Base-by-base conservation (phyloP, 1,139 yeast genomes). In the Suhomyces bokatorum region DNA sequence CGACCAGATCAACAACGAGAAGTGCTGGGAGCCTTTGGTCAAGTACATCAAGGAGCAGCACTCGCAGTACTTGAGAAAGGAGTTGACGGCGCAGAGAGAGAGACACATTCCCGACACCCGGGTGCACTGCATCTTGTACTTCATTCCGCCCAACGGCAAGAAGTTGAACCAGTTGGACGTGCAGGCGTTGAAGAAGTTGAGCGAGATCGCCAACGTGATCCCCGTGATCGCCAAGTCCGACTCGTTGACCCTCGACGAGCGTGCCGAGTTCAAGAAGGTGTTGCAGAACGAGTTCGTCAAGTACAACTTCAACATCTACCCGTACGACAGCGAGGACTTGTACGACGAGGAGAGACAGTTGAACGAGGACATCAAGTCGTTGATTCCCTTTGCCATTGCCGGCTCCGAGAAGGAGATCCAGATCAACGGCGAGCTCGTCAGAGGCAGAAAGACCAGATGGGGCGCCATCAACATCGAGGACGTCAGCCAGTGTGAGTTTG, bases 11-110 rank as follows among this genome's bases (percentile, higher is more conserved):
- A 89, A 93, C 70, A 93, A 93, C 68, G 96, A 90, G 59, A 86
- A 87, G 67, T 93, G 91, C 59, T 93, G 98, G 98, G 98, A 93
- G 57, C 97, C 97, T 37, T 85, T 93, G 56, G 85, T 91, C 56
- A 90, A 89, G 69, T 91, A 91, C 69, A 89, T 93, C 64, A 90
- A 91, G 71, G 99, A 93, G 66, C 99, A 93, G 71, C 96, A 93
- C 67, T 87, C 96, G 29, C 87, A 85, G 59, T 93, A 87, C 65
- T 78, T 93, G 64, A 85, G 98, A 69, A 88, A 88, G 67, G 99
- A 93, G 70, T 83, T 93, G 65, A 93, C 97, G 30, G 98, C 99
- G 6, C 91, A 88, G 62, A 85, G 99, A 67, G 98, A 91, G 60
- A 81, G 80, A 66, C 72, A 76, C 60, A 86, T 91, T 50, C 79